A percentile compares a stretch with the other conserved stretches of the same genome.
These are phyloP conservation scores for Akanthomyces muscarius DNA, from an alignment of 2,329 filamentous ascomycete species.

Conservation along the genomic window DNA sequence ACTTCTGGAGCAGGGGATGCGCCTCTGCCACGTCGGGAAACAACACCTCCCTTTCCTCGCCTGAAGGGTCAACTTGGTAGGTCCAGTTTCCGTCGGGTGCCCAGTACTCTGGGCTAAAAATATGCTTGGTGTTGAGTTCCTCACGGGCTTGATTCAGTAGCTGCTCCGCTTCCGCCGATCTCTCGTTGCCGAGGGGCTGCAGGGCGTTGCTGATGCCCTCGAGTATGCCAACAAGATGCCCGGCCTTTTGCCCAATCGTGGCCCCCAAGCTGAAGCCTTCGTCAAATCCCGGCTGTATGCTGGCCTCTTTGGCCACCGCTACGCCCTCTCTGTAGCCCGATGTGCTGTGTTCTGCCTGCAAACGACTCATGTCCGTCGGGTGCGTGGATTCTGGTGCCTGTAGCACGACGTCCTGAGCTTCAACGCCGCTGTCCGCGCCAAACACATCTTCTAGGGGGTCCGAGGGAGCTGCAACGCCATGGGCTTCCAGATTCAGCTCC, in stretches of 20 bases:
- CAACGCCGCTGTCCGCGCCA: constrained; percentile 24
- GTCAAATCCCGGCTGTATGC: constrained; percentile 86
- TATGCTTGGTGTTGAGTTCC: constrained; percentile 56
- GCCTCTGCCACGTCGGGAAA: constrained; percentile 61
- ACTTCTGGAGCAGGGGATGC: constrained; percentile 64
- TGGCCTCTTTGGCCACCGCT: constrained; percentile 66
- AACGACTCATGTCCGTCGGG: constrained; percentile 64
- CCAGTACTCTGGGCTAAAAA: constrained; percentile 67
- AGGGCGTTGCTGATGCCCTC: constrained; percentile 63
- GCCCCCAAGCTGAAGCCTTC: constrained; percentile 84
- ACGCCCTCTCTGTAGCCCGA: constrained; percentile 90
- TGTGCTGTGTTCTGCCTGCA: constrained; percentile 73
- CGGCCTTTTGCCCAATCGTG: constrained; percentile 69
- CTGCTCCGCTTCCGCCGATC: constrained; percentile 23
- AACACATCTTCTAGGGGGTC: constrained; percentile 37
- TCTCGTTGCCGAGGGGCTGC: constrained; percentile 25
- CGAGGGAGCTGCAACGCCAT: not conserved
- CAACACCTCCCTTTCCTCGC: constrained; percentile 41
- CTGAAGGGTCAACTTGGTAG: constrained; percentile 47
- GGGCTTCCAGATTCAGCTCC: not conserved
- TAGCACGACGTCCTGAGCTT: constrained; percentile 11
- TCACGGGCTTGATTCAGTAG: constrained; percentile 48
- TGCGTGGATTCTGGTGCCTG: constrained; percentile 29
- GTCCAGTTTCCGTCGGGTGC: constrained; percentile 67
- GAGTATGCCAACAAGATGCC: constrained; percentile 70